These are phyloP conservation scores for Halenospora varia DNA, from an alignment of 495 filamentous ascomycete species.

Conservation along the genomic window DNA sequence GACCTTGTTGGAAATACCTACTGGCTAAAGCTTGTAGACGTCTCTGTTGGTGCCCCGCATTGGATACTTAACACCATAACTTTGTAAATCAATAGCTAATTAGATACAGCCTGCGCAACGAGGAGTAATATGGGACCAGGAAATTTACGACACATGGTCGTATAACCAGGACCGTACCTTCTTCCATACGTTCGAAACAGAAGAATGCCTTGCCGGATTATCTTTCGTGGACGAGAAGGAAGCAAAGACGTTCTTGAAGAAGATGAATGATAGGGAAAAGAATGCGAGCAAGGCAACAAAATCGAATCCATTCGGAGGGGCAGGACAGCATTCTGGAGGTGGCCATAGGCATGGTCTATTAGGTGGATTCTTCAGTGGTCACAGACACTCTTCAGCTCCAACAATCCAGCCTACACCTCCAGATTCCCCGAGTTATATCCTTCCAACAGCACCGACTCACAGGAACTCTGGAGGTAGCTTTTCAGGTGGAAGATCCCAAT, in stretches of 20 bases:
- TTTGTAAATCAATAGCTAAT: conserved; percentile 23
- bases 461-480: conserved; percentile 36
- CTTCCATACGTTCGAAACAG: conserved; percentile 95
- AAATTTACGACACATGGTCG: conserved; percentile 88
- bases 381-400: conserved; percentile 61
- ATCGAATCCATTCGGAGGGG: conserved; percentile 69
- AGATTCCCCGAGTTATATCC: conserved; percentile 41
- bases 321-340: conserved; percentile 37
- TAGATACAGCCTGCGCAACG: conserved; percentile 61
- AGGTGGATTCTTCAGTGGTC: conserved; percentile 64
- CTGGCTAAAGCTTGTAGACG: conserved; percentile 95
- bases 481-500: conserved; percentile 43
- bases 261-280: conserved; percentile 91
- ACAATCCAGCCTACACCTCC: conserved; percentile 40
- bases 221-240: conserved; percentile 97
- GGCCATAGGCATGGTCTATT: conserved; percentile 45
- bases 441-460: conserved; percentile 39
- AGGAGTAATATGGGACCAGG: conserved; percentile 97
- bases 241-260: conserved; percentile 89
- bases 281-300: conserved; percentile 82
- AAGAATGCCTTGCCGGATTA: conserved; percentile 82
- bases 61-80: not conserved
- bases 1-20: conserved; percentile 92
- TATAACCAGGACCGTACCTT: conserved; percentile 97
- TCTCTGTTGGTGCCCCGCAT: conserved; percentile 64